Percentiles rank a stretch among this genome's conserved stretches.
Conservation (phyloP, 495 filamentous ascomycete genomes). For the Lasiosphaeria miniovina region DNA sequence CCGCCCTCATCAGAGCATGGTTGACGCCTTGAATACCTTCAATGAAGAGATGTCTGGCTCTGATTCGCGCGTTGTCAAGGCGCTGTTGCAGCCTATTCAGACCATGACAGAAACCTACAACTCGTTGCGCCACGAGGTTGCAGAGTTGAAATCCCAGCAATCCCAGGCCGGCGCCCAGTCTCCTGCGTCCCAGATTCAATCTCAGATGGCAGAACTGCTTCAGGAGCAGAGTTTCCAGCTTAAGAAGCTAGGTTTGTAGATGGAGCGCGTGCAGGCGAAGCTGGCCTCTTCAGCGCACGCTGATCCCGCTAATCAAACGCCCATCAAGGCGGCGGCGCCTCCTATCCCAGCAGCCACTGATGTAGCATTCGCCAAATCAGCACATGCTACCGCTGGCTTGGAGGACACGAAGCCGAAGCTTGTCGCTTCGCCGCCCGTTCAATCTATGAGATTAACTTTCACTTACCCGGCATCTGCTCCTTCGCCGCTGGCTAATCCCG, state of each 20-base stretch:
- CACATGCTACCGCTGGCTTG: no score
- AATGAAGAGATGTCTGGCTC: not conserved
- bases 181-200: not conserved
- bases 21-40: not conserved
- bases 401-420: no score
- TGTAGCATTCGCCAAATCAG: no score
- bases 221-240: conserved; percentile 11
- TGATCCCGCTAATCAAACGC: no score
- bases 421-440: no score
- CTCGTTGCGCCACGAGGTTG: conserved; percentile 14
- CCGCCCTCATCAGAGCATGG: not conserved
- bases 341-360: no score
- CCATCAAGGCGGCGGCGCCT: no score
- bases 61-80: not conserved
- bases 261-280: conserved; percentile 3
- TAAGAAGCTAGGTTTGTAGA: conserved; percentile 4
- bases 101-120: conserved; percentile 8
- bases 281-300: not conserved
- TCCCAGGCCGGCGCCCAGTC: not conserved
- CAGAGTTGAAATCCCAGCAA: conserved; percentile 11
- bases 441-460: no score
- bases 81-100: conserved; percentile 12
- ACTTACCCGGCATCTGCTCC: conserved; percentile 2
- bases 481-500: not conserved
- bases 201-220: conserved; percentile 11